Conservation (phyloP, 2,329 filamentous ascomycete species). For the Kalaharituber pfeilii region DNA sequence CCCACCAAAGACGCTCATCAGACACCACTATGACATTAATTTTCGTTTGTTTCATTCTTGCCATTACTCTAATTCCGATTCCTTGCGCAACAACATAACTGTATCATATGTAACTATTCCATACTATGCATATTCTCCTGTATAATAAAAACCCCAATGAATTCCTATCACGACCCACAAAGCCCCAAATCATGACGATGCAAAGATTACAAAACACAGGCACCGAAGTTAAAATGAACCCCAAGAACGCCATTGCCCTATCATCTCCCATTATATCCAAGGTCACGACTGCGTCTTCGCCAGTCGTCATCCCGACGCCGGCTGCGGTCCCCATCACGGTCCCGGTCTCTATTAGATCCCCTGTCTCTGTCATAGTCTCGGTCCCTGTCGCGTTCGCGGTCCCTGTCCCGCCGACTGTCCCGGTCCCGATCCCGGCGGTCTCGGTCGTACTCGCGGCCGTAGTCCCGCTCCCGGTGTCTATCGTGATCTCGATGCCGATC, state of each 20-base stretch:
- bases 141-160: too few species aligned
- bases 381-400: conserved; percentile 23
- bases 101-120: too few species aligned
- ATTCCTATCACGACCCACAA: too few species aligned
- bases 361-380: conserved; percentile 22
- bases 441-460: conserved; percentile 26
- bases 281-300: conserved; percentile 1
- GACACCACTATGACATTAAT: too few species aligned
- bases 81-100: too few species aligned
- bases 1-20: too few species aligned
- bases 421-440: conserved; percentile 24
- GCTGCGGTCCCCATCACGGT: conserved; percentile 10
- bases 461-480: conserved; percentile 22
- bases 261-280: not conserved
- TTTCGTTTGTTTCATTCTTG: too few species aligned
- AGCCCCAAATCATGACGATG: too few species aligned
- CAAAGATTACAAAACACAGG: too few species aligned
- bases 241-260: conserved; percentile 12
- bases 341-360: conserved; percentile 15
- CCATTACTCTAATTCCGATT: too few species aligned
- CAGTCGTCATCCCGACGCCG: conserved; percentile 8
- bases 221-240: too few species aligned
- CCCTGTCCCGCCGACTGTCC: conserved; percentile 25
- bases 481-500: conserved; percentile 26
- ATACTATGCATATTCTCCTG: too few species aligned